Evolutionary conservation across 305 asterid genomes (phyloP), one percentile per base, ranked within the genome.

Genomic region (Rubia tinctorum): DNA sequence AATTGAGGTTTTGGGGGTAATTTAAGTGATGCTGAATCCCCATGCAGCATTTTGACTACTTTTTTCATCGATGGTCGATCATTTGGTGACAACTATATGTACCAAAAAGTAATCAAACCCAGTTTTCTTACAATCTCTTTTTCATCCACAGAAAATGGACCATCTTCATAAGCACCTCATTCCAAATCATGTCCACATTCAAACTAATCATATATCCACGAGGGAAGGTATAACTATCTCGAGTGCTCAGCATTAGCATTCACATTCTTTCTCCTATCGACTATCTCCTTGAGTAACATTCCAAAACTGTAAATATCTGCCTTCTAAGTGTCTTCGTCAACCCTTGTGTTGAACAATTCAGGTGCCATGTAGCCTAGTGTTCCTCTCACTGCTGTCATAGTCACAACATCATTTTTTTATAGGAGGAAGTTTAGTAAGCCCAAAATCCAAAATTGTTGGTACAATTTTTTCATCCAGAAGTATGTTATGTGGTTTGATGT

Each of bases 261-360:
- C 67, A 62, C 15, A 62, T 62, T 62, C 42, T 18, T 62, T 1
- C 42, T 43, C 42, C 67, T 62, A 13, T 43, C 43, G 8, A 43
- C 42, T 22, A 30, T 8, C 42, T 55, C 61, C 61, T n/a, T 55
- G 5, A 55, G 25, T n/a, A 55, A 5, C 27, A 55, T 55, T 55
- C 61, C 67, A 15, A 62, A 62, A 25, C 67, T 62, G 67, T 62
- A 61, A 61, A 61, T 42, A 61, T 61, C 40, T 61, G 6, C 63
- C 11, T 56, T 20, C 30, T 56, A n/a, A 2, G 63, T 18, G 11
- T 20, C 11, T 17, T 56, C 42, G 3, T 42, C 66, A 27, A 53
- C 39, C 6, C 30, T 61, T 23, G 3, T 53, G 23, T 53, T 17
- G 60, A 53, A 53, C 23, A 53, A 5, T 18, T 53, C 23, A 53